Base-by-base conservation (phyloP, 148 eudicot genomes). In the Persicaria tinctoria region DNA sequence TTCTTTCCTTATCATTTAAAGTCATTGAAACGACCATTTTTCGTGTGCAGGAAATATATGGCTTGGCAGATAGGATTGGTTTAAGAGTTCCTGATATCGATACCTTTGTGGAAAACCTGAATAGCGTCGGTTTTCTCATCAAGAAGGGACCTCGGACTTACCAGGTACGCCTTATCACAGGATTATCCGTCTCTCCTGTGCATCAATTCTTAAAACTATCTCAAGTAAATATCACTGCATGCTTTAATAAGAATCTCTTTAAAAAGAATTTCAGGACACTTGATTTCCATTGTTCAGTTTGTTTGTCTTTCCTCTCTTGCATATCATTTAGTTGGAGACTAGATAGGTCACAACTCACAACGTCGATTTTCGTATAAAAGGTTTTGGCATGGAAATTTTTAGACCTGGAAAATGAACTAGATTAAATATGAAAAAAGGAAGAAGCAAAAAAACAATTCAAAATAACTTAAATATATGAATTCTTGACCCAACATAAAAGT, bases 121-220 rank as follows among this genome's bases (percentile, higher is more conserved):
- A 95, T 78, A 89, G 78, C 51, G 85, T 75, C 46, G 97, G 97
- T 60, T 90, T 76, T 84, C 87, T 95, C 11, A 74, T 95, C 6
- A 95, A 95, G 85, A 95, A 95, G 81, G 99, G 99, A 51, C 94
- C 99, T n/a, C 87, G 85, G 79, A 90, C 89, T 70, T 95, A 90
- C 80, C 98, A 92, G 97, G 97, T 94, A 90, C 20, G 18, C 62
- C 3, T 72, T 5, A 51, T 10, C 48, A 46, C 62, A 64, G 55
- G 20, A 6, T 27, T 17, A 27, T 16, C 5, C 47, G 44, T 8
- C 16, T 57, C 56, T 70, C 17, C 4, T 47, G 18, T 4, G 20
- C 53, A 76, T 70, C 46, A 47, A 46, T 50, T 38, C 73, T 17
- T 63, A 23, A 23, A 72, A 14, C 7, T 27, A 2, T 20, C 14